Evolutionary conservation across 2,329 filamentous ascomycete genomes (phyloP).

Genomic region (Cadophora sp.): DNA sequence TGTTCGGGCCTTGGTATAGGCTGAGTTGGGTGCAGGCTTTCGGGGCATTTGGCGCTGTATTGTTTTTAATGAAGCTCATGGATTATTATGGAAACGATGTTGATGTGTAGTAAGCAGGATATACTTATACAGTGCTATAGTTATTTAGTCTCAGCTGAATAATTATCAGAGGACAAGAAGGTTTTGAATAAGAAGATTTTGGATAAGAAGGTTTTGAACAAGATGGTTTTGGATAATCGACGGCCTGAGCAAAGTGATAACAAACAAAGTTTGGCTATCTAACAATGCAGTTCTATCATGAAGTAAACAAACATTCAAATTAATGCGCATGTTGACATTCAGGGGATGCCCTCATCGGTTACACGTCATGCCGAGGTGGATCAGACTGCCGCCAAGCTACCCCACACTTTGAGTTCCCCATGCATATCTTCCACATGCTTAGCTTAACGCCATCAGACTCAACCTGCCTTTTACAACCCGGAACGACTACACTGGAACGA

Average conservation of each 20-base stretch:
- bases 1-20: constrained; percentile 23
- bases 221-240: too few species aligned
- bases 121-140: too few species aligned
- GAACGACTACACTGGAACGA: neutral
- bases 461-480: neutral
- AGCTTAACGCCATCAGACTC: neutral
- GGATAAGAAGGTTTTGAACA: too few species aligned
- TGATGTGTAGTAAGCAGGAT: too few species aligned
- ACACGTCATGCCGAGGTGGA: constrained; percentile 15
- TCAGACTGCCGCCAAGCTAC: constrained; percentile 6
- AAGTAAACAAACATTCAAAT: too few species aligned
- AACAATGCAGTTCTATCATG: too few species aligned
- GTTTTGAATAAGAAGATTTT: too few species aligned
- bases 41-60: neutral
- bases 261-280: too few species aligned
- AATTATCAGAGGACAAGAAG: too few species aligned
- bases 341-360: neutral
- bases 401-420: constrained; percentile 10
- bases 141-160: too few species aligned
- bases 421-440: constrained; percentile 3
- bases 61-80: neutral
- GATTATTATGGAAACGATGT: neutral
- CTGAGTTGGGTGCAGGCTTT: constrained; percentile 17
- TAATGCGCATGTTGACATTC: too few species aligned
- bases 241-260: too few species aligned